Percentiles rank a stretch among this genome's conserved stretches.
Evolutionary conservation across 2,329 filamentous ascomycete genomes (phyloP).

Genomic region (Diaporthe sp.): DNA sequence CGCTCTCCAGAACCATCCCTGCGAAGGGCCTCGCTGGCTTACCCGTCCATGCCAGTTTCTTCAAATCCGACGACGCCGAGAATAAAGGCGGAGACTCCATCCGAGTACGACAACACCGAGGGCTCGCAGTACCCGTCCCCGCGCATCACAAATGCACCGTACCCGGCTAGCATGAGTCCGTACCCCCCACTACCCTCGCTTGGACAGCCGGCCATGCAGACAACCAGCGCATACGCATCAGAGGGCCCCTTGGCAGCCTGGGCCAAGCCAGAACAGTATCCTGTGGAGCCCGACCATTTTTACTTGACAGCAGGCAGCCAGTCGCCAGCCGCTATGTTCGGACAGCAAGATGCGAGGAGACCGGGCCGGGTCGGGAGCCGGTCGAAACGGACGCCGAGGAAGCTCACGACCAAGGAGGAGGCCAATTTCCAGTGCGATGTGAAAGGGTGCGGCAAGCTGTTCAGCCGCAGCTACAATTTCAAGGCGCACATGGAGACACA

Average conservation of each 20-base stretch:
- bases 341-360: conserved; percentile 44
- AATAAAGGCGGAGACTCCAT: conserved; percentile 55
- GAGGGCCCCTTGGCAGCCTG: conserved; percentile 54
- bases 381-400: conserved; percentile 58
- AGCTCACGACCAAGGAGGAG: conserved; percentile 75
- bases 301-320: conserved; percentile 33
- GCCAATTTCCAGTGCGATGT: conserved; percentile 79
- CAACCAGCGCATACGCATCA: conserved; percentile 54
- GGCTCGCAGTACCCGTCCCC: conserved; percentile 58
- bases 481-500: conserved; percentile 90
- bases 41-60: conserved; percentile 45
- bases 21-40: conserved; percentile 50
- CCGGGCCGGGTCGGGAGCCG: conserved; percentile 48
- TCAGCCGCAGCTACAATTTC: conserved; percentile 88
- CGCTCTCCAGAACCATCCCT: conserved; percentile 48
- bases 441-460: conserved; percentile 80
- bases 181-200: conserved; percentile 42
- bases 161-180: conserved; percentile 45
- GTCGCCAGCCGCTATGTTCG: conserved; percentile 43
- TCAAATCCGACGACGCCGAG: conserved; percentile 48
- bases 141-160: conserved; percentile 53
- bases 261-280: conserved; percentile 55
- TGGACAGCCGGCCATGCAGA: conserved; percentile 39
- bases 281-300: conserved; percentile 50
- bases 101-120: conserved; percentile 55